Conservation (phyloP, 2,329 filamentous ascomycete genomes). For the Celoporthe dispersa region DNA sequence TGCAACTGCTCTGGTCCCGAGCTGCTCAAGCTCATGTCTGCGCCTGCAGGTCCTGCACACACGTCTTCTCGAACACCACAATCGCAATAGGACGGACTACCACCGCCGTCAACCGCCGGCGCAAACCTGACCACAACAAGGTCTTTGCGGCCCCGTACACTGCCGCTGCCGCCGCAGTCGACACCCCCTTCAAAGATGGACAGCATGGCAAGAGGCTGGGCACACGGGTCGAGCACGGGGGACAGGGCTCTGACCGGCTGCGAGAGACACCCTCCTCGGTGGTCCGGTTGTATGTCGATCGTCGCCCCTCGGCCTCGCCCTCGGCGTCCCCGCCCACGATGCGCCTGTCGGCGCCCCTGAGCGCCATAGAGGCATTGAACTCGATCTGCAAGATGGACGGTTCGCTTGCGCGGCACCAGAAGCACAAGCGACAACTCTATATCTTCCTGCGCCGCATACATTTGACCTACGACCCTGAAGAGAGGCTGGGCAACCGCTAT, state of each 20-base stretch:
- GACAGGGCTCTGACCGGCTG: conserved; percentile 49
- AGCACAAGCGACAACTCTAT: conserved; percentile 13
- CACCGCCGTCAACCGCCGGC: conserved; percentile 44
- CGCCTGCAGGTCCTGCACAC: conserved; percentile 65
- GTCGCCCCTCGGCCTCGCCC: neutral
- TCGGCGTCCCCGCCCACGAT: neutral
- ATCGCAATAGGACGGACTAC: conserved; percentile 56
- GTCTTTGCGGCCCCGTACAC: conserved; percentile 71
- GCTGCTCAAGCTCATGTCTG: conserved; percentile 66
- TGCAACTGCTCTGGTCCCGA: conserved; percentile 73
- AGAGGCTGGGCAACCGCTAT: neutral
- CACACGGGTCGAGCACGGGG: conserved; percentile 59
- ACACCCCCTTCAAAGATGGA: conserved; percentile 62
- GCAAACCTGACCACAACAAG: conserved; percentile 55
- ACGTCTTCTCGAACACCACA: conserved; percentile 50
- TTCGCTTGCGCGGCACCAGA: conserved; percentile 21
- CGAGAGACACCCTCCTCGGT: conserved; percentile 8
- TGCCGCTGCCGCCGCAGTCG: conserved; percentile 61
- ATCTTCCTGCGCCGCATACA: conserved; percentile 23
- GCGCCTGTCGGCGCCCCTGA: conserved; percentile 4
- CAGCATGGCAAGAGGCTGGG: conserved; percentile 65
- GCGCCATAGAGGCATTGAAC: conserved; percentile 24
- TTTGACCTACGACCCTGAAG: conserved; percentile 12
- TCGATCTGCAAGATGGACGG: conserved; percentile 31
- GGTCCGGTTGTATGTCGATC: conserved; percentile 10